Evolutionary conservation across 441 rosid genomes (phyloP), one percentile per base, ranked within the genome.

Genomic region (Manihot esculenta): DNA sequence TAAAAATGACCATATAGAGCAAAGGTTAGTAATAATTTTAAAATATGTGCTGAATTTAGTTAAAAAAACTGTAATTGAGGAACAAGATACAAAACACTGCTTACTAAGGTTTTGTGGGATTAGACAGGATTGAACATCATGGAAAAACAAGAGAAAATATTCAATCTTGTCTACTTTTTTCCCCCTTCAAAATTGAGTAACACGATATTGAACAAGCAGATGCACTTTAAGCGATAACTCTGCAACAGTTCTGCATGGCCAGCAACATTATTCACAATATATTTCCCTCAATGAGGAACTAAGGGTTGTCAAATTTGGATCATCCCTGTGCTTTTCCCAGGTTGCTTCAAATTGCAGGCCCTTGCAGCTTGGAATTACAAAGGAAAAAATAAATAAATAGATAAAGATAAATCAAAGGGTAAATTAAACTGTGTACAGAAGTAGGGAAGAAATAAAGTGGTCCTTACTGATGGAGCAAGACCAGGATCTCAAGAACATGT

Each of bases 381-480:
- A 10, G 51, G 50, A 42, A 67, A 59, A 49, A 0, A 56, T 62
- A 5, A 21, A n/a, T 30, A 35, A 30, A 20, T 24, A 20, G 42
- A 27, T 2, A 21, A 14, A 58, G 14, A n/a, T 11, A 68, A 69
- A 45, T 10, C 30, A 5, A 47, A 45, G 18, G 10, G 10, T 26
- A 14, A 2, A 15, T 14, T 0, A 27, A 57, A 57, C 7, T 0
- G 6, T 6, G 49, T 49, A 41, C 12, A 45, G 21, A 38, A 38
- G 42, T 38, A 38, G 11, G 14, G 41, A 38, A 30, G 11, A 9
- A 6, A 33, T 41, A 51, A 60, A 42, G n/a, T 14, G 42, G 56
- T 71, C 38, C 93, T 80, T 85, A 91, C 96, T 85, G 77, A 75
- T 81, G 85, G 42, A 92, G 92, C 79, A 89, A 77, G 78, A 66